These are phyloP conservation scores for Neofusicoccum parvum DNA, from an alignment of 2,329 filamentous ascomycete genomes.

Conservation along the genomic window DNA sequence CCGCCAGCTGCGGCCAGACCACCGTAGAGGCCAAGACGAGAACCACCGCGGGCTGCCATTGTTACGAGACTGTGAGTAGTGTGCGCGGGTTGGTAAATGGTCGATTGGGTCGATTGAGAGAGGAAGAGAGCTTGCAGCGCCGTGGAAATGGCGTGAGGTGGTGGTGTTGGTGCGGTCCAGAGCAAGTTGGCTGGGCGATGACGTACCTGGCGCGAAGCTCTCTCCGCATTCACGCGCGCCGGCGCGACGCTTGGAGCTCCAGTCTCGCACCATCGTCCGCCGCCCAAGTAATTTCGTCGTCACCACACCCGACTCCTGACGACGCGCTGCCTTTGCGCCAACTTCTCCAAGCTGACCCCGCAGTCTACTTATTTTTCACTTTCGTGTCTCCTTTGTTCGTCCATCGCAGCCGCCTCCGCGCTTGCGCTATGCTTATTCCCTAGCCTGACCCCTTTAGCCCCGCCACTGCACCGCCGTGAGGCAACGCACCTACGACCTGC, in stretches of 20 bases:
- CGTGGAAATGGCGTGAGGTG: background rate
- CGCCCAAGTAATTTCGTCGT: slow-evolving; percentile 4
- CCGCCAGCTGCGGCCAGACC: slow-evolving; percentile 40
- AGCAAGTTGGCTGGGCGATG: background rate
- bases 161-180: background rate
- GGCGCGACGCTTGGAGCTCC: background rate
- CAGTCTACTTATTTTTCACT: background rate
- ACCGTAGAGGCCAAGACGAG: slow-evolving; percentile 2
- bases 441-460: background rate
- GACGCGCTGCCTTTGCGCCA: background rate
- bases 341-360: background rate
- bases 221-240: slow-evolving; percentile 14
- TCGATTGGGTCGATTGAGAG: background rate
- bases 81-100: background rate
- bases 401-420: background rate
- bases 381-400: background rate
- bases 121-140: background rate
- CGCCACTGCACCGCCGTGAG: background rate
- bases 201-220: slow-evolving; percentile 11
- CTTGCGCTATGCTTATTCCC: background rate
- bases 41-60: slow-evolving; percentile 19
- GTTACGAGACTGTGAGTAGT: background rate
- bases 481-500: background rate
- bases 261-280: background rate
- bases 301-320: background rate